Evolutionary conservation across 129 eudicot genomes (phyloP).

Genomic region (Oenanthe sinensis): DNA sequence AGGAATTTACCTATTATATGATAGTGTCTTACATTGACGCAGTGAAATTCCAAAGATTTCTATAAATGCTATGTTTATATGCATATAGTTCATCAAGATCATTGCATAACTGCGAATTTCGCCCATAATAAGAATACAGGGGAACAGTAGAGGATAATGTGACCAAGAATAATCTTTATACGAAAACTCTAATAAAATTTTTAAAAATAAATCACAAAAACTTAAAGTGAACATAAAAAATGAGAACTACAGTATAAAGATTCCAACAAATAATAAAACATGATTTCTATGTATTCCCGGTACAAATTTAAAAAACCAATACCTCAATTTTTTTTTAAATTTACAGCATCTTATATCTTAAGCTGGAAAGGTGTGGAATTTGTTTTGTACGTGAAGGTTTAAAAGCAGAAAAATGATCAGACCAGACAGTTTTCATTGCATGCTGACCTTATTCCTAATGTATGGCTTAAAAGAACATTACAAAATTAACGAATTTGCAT

Average conservation of each 20-base stretch:
- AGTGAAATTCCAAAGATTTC: not conserved
- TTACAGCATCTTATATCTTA: not conserved
- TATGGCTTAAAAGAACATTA: not conserved
- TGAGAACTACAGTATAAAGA: not conserved
- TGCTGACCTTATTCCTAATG: not conserved
- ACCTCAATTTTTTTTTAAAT: not conserved
- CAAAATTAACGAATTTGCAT: not conserved
- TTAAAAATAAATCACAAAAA: not conserved
- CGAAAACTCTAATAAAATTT: not conserved
- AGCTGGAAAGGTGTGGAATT: not conserved
- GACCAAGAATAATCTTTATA: not conserved
- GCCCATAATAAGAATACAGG: not conserved
- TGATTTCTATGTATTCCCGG: not conserved
- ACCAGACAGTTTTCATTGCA: not conserved
- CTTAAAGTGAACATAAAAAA: not conserved
- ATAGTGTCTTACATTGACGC: not conserved
- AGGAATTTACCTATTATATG: slow-evolving; percentile 4
- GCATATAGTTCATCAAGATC: not conserved
- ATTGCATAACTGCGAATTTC: not conserved
- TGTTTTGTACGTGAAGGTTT: not conserved
- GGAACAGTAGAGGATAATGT: not conserved
- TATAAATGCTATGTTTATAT: not conserved
- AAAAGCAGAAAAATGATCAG: not conserved
- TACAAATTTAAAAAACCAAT: not conserved
- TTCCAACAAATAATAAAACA: not conserved